A percentile compares a stretch with the other conserved stretches of the same genome.
phyloP scores from a whole-genome alignment of 139 green algal species.

The Tetraselmis striata region DNA sequence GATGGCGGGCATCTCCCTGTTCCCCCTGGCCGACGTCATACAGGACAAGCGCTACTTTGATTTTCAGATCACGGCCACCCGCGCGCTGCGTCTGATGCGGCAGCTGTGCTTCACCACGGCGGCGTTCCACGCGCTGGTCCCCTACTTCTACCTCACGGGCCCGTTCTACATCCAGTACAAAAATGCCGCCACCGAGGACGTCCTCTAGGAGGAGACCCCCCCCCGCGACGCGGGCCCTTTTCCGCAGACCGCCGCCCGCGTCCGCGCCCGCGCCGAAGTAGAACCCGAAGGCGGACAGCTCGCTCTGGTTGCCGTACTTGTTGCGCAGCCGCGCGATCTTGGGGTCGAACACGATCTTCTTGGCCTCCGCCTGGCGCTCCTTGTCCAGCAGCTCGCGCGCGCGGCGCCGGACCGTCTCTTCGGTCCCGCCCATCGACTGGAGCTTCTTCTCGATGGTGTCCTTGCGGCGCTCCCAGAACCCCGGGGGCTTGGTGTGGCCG shows the following conservation, averaged over 20 bases:
- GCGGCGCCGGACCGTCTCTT: neutral
- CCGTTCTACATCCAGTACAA: neutral
- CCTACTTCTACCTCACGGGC: neutral
- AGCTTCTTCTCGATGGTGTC: too few species aligned
- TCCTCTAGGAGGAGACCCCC: too few species aligned
- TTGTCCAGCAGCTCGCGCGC: neutral
- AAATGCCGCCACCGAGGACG: too few species aligned
- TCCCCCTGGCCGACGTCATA: neutral
- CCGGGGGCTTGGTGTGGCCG: neutral
- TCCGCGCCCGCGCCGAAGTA: too few species aligned
- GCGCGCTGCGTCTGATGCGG: neutral
- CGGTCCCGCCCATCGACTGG: too few species aligned
- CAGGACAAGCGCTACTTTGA: neutral
- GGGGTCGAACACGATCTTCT: constrained; percentile 6
- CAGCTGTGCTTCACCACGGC: neutral
- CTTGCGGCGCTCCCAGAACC: neutral
- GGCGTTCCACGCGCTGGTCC: neutral
- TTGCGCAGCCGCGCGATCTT: neutral
- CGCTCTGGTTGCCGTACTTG: neutral
- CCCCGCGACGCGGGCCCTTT: too few species aligned
- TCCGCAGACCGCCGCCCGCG: too few species aligned
- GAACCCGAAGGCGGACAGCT: neutral
- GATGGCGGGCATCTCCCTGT: neutral
- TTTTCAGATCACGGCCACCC: neutral
- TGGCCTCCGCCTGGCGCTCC: neutral